Conservation (phyloP, 1,284 basidiomycete species). For the Trichosporon ovoides region DNA sequence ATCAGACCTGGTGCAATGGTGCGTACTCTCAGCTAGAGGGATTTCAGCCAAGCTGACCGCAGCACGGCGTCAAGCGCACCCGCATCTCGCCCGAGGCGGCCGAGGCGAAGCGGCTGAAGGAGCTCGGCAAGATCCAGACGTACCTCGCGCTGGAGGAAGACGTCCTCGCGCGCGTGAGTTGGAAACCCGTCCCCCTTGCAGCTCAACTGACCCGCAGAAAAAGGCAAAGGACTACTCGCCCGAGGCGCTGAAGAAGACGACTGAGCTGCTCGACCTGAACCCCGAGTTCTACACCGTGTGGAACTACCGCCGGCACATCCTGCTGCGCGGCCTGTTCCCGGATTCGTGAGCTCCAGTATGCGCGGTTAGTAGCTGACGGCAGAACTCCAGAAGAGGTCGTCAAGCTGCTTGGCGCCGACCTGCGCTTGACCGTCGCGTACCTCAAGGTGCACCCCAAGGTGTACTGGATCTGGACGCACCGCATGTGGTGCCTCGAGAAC, state of each 20-base stretch:
- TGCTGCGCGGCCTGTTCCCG: conserved; percentile 67
- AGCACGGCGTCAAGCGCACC: conserved; percentile 73
- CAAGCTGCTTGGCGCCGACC: conserved; percentile 61
- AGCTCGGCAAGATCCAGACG: conserved; percentile 66
- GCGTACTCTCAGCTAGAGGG: not conserved
- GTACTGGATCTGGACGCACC: conserved; percentile 96
- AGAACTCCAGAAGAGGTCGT: conserved; percentile 57
- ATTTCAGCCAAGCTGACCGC: not conserved
- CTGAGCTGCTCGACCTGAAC: conserved; percentile 69
- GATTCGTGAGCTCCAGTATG: conserved; percentile 52
- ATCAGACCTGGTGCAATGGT: conserved; percentile 9
- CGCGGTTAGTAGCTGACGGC: not conserved
- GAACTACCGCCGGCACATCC: conserved; percentile 80
- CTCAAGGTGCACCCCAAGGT: conserved; percentile 83
- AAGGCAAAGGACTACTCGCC: conserved; percentile 59
- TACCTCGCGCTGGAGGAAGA: conserved; percentile 65
- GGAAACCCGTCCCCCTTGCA: not conserved
- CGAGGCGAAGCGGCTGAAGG: conserved; percentile 62
- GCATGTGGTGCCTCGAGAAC: conserved; percentile 83
- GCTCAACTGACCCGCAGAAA: conserved; percentile 54
- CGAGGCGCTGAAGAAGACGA: conserved; percentile 67
- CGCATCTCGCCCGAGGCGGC: conserved; percentile 60
- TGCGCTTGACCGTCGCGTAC: conserved; percentile 71
- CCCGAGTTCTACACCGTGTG: conserved; percentile 89
- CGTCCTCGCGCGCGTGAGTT: conserved; percentile 61